phyloP scores from a whole-genome alignment of 768 basidiomycete genomes.

The Sistotremastrum niveocremeum region DNA sequence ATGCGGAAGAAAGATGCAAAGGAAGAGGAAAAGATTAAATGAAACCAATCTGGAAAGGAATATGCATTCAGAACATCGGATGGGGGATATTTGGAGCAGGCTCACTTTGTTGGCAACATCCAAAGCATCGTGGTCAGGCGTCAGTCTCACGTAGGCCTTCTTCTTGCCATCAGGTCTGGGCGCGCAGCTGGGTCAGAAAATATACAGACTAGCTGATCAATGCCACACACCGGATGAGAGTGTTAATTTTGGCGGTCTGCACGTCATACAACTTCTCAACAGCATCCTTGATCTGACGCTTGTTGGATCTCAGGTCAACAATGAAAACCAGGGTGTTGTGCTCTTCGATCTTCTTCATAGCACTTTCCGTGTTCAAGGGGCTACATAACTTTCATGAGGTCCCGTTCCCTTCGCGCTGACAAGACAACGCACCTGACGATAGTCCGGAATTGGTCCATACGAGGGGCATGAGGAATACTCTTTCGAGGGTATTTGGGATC shows the following conservation, averaged over 20 bases:
- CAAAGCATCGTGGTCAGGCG: constrained; percentile 90
- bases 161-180: constrained; percentile 92
- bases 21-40: constrained; percentile 38
- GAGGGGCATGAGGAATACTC: constrained; percentile 77
- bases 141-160: constrained; percentile 96
- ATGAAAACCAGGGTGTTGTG: constrained; percentile 99
- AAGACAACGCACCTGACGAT: constrained; percentile 64
- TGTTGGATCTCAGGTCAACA: constrained; percentile 90
- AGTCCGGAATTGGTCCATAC: constrained; percentile 95
- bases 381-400: constrained; percentile 21
- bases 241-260: constrained; percentile 92
- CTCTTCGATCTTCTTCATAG: constrained; percentile 99
- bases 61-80: not conserved
- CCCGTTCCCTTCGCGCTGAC: not conserved
- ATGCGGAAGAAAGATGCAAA: not conserved
- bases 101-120: constrained; percentile 95
- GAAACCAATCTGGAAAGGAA: constrained; percentile 65
- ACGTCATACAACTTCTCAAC: constrained; percentile 99
- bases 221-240: constrained; percentile 74
- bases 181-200: not conserved
- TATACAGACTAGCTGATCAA: not conserved
- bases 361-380: constrained; percentile 87
- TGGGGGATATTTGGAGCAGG: not conserved
- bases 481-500: constrained; percentile 93
- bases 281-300: constrained; percentile 98